Base-by-base conservation (phyloP, 1,139 yeast species). In the Meyerozyma smithsonii region DNA sequence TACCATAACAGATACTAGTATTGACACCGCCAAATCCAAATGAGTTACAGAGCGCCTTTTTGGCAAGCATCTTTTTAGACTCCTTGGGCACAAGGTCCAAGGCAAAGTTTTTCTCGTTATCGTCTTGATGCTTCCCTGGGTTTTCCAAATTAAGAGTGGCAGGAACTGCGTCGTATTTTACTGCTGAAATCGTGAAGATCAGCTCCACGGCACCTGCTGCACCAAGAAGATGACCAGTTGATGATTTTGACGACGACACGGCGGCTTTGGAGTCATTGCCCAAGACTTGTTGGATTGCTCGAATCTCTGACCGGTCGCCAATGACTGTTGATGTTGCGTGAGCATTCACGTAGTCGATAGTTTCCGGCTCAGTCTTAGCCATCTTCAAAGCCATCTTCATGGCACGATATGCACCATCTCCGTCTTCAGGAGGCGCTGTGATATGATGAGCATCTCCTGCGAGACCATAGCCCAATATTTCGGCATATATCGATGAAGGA, bases 21-120 rank as follows among this genome's bases (percentile, higher is more conserved):
- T 94, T 94, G 6, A 95, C 89, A 11, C 99, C 99, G 7, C 99
- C 99, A 65, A 94, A 92, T 0, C 98, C 99, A 66, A 94, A 92
- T 49, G 96, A 87, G 56, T 94, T 94, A 41, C 89, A 79, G 50
- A 94, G 49, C 0, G 92, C 97, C 48, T 75, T 72, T 6, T 72
- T 54, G 8, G 86, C 56, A 3, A 58, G 52, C 28, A 60, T 64
- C 14, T 58, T 42, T 44, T 64, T 69, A 4, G 82, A 66, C 6
- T 53, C 47, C 25, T 74, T 64, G 0, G 79, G 74, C 4, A 87
- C 83, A 50, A 83, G 84, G 52, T 85, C 81, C 48, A 86, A 74
- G 8, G 58, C 49, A 50, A 79, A 80, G 34, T 66, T 69, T 1
- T 55, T 66, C 0, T 50, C 41, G 12, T 62, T 66, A 39, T 67